These are phyloP conservation scores for Penicillium sp. DNA, from an alignment of 2,329 filamentous ascomycete genomes.

Conservation along the genomic window DNA sequence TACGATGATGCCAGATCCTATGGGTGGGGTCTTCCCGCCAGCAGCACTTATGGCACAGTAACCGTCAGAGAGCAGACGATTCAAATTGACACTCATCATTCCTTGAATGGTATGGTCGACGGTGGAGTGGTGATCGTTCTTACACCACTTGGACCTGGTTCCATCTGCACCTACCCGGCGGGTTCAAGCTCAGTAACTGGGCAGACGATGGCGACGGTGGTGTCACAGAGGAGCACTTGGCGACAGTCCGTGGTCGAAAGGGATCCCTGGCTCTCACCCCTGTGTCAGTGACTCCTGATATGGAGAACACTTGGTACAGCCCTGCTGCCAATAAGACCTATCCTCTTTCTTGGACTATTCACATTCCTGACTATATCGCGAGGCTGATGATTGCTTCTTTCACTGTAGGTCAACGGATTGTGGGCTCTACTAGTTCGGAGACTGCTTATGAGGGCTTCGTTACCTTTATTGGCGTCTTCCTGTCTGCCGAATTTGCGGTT, in stretches of 20 bases:
- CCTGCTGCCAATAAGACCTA: neutral
- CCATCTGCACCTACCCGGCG: neutral
- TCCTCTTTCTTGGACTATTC: neutral
- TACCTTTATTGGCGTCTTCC: neutral
- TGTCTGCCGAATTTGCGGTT: neutral
- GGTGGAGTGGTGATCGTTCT: neutral
- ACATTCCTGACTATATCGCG: neutral
- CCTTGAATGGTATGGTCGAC: neutral
- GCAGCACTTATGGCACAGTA: neutral
- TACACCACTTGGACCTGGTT: neutral
- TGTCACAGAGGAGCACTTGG: neutral
- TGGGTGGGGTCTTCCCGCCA: neutral
- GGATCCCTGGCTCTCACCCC: neutral
- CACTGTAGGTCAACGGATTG: neutral
- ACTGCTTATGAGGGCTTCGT: neutral
- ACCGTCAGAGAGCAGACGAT: neutral
- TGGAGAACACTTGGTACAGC: neutral
- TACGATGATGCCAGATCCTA: neutral
- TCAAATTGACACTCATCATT: neutral
- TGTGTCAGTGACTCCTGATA: neutral
- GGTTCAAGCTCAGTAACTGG: neutral
- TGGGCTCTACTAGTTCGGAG: neutral
- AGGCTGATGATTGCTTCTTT: neutral
- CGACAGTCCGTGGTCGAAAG: neutral
- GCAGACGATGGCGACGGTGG: neutral